Base-by-base conservation (phyloP, 1,284 basidiomycete species). In the Porphyrellus sp. region DNA sequence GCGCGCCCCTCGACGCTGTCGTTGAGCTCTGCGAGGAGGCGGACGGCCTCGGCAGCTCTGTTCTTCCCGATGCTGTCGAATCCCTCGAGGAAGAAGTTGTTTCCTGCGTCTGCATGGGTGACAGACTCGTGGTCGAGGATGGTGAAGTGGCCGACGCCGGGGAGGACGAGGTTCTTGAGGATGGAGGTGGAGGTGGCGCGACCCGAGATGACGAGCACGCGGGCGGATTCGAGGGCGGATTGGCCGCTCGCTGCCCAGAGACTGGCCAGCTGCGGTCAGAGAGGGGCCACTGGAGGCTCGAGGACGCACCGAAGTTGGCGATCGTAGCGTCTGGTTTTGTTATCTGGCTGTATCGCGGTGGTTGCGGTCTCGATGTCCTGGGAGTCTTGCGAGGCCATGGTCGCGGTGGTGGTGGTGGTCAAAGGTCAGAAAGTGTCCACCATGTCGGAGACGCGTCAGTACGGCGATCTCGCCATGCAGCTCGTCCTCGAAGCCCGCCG, bases 211-310 rank as follows among this genome's bases (percentile, higher is more conserved):
- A 97, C 83, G 23, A 98, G 81, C 43, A 98, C 78, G 49, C 87
- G 81, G 8, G 93, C 82, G 3, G 83, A 79, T 70, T 99, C 94
- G 47, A 99, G 85, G 0, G 93, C 92, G n/a, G 79, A 76, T 72
- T 99, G 96, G 2, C 96, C 97, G 0, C 91, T 86, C 3, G 91
- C 86, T 16, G 95, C 96, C 96, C 96, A 99, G 21, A 99, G 78
- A 30, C 95, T 95, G 55, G 5, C 46, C 41, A 27, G 27, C 18
- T n/a, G 11, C 18, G 44, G 43, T 42, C 15, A 51, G 49, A 15
- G 25, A 16, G n/a, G 34, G 27, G 5, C 16, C 3, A 3, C 12
- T 12, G 0, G 9, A 18, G 16, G 18, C 15, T 35, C 8, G 8
- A 27, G 28, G 24, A 63, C 79, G 50, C 59, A 92, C 91, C 93